Percentiles rank a stretch among this genome's conserved stretches.
Conservation (phyloP, 768 basidiomycete genomes). For the Lentinula detonsa region DNA sequence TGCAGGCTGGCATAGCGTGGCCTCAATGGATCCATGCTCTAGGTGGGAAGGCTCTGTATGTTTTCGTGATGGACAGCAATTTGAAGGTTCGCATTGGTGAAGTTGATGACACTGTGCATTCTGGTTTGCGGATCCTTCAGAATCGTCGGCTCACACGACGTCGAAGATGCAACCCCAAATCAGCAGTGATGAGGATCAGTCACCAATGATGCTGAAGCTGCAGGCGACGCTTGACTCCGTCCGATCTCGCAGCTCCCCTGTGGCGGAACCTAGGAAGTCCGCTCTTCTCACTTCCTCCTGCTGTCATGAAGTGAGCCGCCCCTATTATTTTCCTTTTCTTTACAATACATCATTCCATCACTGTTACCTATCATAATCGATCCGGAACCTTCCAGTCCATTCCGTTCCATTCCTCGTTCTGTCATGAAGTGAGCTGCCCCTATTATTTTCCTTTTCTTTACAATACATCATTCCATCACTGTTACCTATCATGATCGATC, state of each 20-base stretch:
- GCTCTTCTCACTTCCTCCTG: not conserved
- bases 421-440: no score
- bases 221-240: slow-evolving; percentile 4
- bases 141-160: not conserved
- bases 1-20: slow-evolving; percentile 1
- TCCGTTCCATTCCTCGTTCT: no score
- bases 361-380: no score
- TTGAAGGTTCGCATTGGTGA: no score
- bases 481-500: no score
- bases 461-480: no score
- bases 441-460: no score
- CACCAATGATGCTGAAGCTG: slow-evolving; percentile 3
- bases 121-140: not conserved
- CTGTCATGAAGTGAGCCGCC: no score
- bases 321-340: no score
- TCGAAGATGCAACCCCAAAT: not conserved
- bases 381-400: no score
- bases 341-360: no score
- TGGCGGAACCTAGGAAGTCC: not conserved
- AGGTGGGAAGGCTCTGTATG: not conserved
- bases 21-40: slow-evolving; percentile 1
- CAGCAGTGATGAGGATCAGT: not conserved
- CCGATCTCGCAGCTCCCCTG: not conserved
- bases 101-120: not conserved
- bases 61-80: slow-evolving; percentile 1